Evolutionary conservation across 257 asterid genomes (phyloP).

Genomic region (Solanum lycopersicoides): DNA sequence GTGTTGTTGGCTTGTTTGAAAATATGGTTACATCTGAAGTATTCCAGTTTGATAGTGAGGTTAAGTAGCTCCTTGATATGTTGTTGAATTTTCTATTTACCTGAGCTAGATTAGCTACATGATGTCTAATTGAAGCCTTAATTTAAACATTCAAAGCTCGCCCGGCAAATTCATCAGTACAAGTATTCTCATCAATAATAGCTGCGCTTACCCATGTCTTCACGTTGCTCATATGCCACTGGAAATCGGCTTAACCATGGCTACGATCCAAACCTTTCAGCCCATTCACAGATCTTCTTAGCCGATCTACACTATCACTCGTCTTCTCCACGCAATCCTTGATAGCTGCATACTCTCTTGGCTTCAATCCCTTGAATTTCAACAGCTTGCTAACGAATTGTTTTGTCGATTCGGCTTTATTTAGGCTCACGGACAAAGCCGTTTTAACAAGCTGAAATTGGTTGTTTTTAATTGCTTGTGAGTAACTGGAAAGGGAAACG

Average conservation of each 20-base stretch:
- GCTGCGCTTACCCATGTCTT: constrained; percentile 34
- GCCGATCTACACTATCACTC: constrained; percentile 43
- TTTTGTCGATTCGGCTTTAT: too few species aligned
- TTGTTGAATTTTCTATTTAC: too few species aligned
- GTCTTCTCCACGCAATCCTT: constrained; percentile 64
- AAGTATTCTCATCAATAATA: too few species aligned
- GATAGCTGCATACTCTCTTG: constrained; percentile 44
- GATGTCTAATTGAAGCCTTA: too few species aligned
- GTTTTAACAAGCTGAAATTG: constrained; percentile 32
- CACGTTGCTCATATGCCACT: constrained; percentile 14
- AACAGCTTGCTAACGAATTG: constrained; percentile 32
- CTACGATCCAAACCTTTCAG: constrained; percentile 14
- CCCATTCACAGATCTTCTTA: constrained; percentile 33
- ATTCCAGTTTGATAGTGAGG: too few species aligned
- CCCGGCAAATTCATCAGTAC: too few species aligned
- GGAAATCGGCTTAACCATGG: background rate
- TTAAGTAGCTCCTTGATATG: too few species aligned
- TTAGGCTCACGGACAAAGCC: constrained; percentile 50
- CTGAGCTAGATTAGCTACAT: too few species aligned
- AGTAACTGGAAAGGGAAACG: constrained; percentile 39
- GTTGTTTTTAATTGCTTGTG: constrained; percentile 33
- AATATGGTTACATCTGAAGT: too few species aligned
- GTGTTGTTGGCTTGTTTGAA: too few species aligned
- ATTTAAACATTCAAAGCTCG: too few species aligned
- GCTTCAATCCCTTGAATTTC: constrained; percentile 37